Conservation (phyloP, 176 grass and related monocot genomes). For the Microstegium vimineum region DNA sequence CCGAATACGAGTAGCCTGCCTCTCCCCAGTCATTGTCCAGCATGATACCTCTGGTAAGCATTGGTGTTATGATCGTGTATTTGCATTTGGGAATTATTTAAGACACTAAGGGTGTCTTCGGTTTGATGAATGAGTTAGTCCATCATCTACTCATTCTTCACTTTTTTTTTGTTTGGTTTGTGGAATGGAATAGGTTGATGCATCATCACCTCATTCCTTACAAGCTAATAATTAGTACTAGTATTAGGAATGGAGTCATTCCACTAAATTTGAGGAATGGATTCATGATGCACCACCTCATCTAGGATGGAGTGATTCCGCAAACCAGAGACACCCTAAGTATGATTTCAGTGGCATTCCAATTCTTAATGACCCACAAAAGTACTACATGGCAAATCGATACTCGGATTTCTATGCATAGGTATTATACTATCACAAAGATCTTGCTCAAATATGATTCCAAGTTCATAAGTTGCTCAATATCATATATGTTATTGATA, state of each 20-base stretch:
- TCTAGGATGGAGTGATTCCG: too few species aligned
- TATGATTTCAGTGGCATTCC: not conserved
- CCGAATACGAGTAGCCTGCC: constrained; percentile 54
- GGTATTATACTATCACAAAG: not conserved
- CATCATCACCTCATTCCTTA: too few species aligned
- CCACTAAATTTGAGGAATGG: too few species aligned
- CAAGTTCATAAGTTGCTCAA: not conserved
- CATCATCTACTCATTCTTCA: too few species aligned
- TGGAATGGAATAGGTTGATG: too few species aligned
- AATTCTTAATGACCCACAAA: not conserved
- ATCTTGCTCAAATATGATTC: not conserved
- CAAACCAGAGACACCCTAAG: too few species aligned
- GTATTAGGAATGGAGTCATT: too few species aligned
- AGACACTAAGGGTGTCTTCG: not conserved
- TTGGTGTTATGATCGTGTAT: not conserved
- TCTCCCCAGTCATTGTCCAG: constrained; percentile 63
- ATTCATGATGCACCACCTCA: too few species aligned
- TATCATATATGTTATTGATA: not conserved
- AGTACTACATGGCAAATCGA: not conserved
- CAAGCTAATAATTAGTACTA: too few species aligned
- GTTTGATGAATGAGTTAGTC: too few species aligned
- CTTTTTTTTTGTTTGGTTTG: too few species aligned
- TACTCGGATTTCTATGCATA: not conserved
- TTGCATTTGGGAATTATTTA: not conserved
- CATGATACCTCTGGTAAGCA: constrained; percentile 56